Percentiles rank a stretch among this genome's conserved stretches.
phyloP scores from a whole-genome alignment of 768 basidiomycete species.

The Rhizopogon sp. region DNA sequence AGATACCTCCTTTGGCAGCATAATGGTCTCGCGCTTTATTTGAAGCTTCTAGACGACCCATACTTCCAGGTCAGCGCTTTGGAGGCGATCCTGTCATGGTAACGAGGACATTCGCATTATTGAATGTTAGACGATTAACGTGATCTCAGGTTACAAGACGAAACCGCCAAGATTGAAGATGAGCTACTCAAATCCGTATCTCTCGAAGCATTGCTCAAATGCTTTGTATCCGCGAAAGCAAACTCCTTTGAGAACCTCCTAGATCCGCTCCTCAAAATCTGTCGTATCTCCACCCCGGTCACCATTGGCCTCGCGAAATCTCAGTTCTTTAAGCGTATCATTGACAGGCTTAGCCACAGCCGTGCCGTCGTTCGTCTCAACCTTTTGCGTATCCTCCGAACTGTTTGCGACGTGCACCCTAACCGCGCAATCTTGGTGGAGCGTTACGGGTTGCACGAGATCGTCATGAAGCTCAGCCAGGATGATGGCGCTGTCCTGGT shows the following conservation, averaged over 20 bases:
- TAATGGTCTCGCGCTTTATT: conserved; percentile 79
- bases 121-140: background rate
- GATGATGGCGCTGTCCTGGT: conserved; percentile 91
- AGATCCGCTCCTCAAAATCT: conserved; percentile 89
- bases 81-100: conserved; percentile 91
- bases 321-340: conserved; percentile 81
- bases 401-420: conserved; percentile 87
- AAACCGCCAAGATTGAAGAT: conserved; percentile 91
- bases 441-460: conserved; percentile 72
- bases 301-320: conserved; percentile 76
- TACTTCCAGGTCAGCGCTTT: conserved; percentile 92
- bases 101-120: conserved; percentile 13
- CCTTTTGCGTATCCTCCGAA: conserved; percentile 76
- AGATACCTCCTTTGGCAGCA: conserved; percentile 90
- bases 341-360: conserved; percentile 71
- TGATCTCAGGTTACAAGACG: conserved; percentile 82
- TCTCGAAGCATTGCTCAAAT: conserved; percentile 64
- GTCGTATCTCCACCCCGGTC: conserved; percentile 69
- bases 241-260: conserved; percentile 90
- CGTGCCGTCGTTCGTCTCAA: conserved; percentile 89
- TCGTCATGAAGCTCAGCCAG: conserved; percentile 75
- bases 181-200: conserved; percentile 64
- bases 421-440: conserved; percentile 80
- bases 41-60: conserved; percentile 73
- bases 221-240: conserved; percentile 82